Evolutionary conservation across 2,329 filamentous ascomycete species (phyloP).

Genomic region (Ceratocystis variospora): DNA sequence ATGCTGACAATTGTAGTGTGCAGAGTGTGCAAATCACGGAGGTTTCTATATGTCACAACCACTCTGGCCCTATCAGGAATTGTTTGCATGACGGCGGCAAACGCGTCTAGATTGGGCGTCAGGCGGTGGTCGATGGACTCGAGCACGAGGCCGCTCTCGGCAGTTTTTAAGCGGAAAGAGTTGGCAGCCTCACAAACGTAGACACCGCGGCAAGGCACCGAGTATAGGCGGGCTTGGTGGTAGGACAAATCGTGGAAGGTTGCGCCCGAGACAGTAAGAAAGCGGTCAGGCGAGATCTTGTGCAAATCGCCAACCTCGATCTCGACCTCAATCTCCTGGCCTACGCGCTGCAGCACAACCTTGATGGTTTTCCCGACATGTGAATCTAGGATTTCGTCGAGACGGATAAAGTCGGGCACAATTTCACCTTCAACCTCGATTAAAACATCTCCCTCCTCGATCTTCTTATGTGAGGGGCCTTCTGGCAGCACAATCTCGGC

Average conservation of each 20-base stretch:
- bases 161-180: constrained; percentile 86
- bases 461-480: constrained; percentile 71
- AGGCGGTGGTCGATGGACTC: constrained; percentile 86
- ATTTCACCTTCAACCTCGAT: constrained; percentile 88
- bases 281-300: constrained; percentile 86
- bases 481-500: constrained; percentile 88
- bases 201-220: constrained; percentile 80
- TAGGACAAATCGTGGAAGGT: constrained; percentile 96
- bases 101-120: constrained; percentile 73
- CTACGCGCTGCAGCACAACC: constrained; percentile 75
- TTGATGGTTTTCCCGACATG: constrained; percentile 67
- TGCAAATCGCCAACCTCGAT: constrained; percentile 81
- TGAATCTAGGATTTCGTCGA: constrained; percentile 85
- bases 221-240: constrained; percentile 91
- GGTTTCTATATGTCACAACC: constrained; percentile 89
- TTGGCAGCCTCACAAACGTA: constrained; percentile 91
- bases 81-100: constrained; percentile 76
- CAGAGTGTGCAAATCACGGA: constrained; percentile 84
- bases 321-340: constrained; percentile 72
- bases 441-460: constrained; percentile 88
- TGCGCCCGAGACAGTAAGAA: constrained; percentile 83
- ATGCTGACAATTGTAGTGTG: constrained; percentile 87
- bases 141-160: constrained; percentile 84
- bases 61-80: constrained; percentile 75
- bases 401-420: constrained; percentile 78